Evolutionary conservation across 73 alveolate genomes (phyloP).

Genomic region (Paramecium tetraurelia): DNA sequence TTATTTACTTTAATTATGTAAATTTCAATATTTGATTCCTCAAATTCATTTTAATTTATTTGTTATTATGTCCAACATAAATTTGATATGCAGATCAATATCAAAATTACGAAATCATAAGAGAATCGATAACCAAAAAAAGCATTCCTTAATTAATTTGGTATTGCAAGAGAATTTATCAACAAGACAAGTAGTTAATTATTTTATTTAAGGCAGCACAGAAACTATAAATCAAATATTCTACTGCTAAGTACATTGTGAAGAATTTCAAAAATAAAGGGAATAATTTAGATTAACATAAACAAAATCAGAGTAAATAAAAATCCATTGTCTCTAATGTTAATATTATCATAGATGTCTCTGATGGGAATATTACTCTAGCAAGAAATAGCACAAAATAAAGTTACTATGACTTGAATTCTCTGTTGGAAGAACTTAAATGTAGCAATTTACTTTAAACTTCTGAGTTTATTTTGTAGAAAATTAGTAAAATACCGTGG

Average conservation of each 20-base stretch:
- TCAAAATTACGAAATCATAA: background rate
- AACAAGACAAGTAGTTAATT: background rate
- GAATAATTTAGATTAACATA: background rate
- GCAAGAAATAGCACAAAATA: background rate
- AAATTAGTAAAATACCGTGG: background rate
- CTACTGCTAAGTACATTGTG: constrained; percentile 26
- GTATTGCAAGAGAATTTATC: background rate
- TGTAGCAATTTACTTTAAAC: background rate
- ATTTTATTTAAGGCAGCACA: background rate
- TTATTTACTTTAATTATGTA: background rate
- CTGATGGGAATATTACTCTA: background rate
- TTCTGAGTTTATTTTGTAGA: background rate
- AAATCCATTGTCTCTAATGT: background rate
- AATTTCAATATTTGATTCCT: background rate
- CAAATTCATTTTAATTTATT: background rate
- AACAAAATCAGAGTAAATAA: background rate
- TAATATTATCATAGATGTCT: background rate
- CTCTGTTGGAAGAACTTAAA: background rate
- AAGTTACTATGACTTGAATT: background rate
- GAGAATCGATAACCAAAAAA: background rate
- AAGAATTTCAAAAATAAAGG: constrained; percentile 16
- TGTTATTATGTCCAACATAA: background rate
- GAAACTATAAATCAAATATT: background rate
- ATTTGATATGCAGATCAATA: background rate
- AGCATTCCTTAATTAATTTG: background rate